Base-by-base conservation (phyloP, 2,329 filamentous ascomycete species). In the Cytospora piceae region DNA sequence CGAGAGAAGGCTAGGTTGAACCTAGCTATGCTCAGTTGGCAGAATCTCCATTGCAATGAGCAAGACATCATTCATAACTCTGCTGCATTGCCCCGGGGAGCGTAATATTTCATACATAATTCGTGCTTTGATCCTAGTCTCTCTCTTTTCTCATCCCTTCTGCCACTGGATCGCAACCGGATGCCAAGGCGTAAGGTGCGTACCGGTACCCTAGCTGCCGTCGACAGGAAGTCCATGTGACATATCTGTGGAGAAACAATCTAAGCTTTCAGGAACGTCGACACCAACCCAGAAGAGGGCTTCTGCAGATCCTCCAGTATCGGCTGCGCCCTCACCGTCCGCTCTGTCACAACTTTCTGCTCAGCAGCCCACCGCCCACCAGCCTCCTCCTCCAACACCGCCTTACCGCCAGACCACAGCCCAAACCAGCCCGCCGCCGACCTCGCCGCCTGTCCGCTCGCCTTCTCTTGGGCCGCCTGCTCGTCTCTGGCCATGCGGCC, bases 401-500 rank as follows among this genome's bases (percentile, higher is more conserved):
- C 73, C 46, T 72, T 70, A 27, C 63, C 71, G 56, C 74, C 70
- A 62, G 78, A 75, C 80, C 79, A 82, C 20, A 82, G 71, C 1
- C 77, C 75, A 42, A 81, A 77, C 77, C 77, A 81, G 46, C 74
- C 67, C n/a, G 71, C 72, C 58, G 68, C 71, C 37, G 70, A 70
- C 20, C 58, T 56, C 37, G 72, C 69, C 37, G 72, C 69, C 54
- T 68, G 67, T 24, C 71, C 70, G 14, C 69, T 70, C n/a, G 71
- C 76, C 65, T 78, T 74, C n/a, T n/a, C n/a, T n/a, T n/a, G n/a
- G 66, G 75, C 73, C 39, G 74, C 74, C 51, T 76, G 75, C 72
- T 87, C 83, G 51, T 83, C 81, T 60, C 77, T 79, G 31, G 85
- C 85, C 56, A 96, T 81, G 64, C 83, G 83, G 14, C 81, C 80